These are phyloP conservation scores for Cerioporus squamosus DNA, from an alignment of 1,284 basidiomycete genomes.

Conservation along the genomic window DNA sequence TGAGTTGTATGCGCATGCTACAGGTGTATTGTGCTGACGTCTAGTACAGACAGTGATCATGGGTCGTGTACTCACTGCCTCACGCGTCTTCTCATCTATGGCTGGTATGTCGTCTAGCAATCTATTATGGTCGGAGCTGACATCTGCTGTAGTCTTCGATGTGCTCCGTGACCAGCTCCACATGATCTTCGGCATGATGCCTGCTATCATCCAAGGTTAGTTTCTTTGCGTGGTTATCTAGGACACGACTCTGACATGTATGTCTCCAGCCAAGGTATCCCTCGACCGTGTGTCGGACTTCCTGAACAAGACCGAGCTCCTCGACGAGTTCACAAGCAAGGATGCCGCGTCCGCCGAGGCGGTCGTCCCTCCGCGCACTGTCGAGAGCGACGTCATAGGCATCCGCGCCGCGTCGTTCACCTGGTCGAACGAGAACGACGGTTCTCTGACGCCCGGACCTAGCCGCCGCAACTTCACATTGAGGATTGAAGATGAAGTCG, in stretches of 20 bases:
- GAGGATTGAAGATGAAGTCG: conserved; percentile 53
- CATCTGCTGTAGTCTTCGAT: conserved; percentile 13
- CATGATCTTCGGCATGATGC: conserved; percentile 37
- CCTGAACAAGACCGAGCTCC: conserved; percentile 51
- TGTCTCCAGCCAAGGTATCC: conserved; percentile 47
- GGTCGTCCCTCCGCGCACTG: conserved; percentile 24
- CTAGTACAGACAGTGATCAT: conserved; percentile 40
- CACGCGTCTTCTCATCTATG: conserved; percentile 47
- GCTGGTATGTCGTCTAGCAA: conserved; percentile 30
- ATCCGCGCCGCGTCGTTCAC: conserved; percentile 45
- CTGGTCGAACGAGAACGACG: conserved; percentile 40
- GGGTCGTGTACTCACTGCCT: conserved; percentile 39
- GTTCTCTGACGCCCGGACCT: conserved; percentile 36
- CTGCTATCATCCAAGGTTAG: conserved; percentile 39
- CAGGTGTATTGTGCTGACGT: neutral
- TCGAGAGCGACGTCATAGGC: conserved; percentile 39
- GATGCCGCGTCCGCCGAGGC: conserved; percentile 20
- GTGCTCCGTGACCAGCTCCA: conserved; percentile 30
- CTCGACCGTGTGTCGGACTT: conserved; percentile 54
- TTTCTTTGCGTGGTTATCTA: neutral
- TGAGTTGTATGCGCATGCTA: conserved; percentile 21
- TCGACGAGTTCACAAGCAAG: conserved; percentile 48
- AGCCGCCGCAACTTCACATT: conserved; percentile 50
- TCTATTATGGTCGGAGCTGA: neutral
- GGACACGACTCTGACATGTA: neutral